A percentile compares a stretch with the other conserved stretches of the same genome.
These are phyloP conservation scores for Protostelium mycophagum DNA, from an alignment of 78 protist genomes.

Conservation along the genomic window DNA sequence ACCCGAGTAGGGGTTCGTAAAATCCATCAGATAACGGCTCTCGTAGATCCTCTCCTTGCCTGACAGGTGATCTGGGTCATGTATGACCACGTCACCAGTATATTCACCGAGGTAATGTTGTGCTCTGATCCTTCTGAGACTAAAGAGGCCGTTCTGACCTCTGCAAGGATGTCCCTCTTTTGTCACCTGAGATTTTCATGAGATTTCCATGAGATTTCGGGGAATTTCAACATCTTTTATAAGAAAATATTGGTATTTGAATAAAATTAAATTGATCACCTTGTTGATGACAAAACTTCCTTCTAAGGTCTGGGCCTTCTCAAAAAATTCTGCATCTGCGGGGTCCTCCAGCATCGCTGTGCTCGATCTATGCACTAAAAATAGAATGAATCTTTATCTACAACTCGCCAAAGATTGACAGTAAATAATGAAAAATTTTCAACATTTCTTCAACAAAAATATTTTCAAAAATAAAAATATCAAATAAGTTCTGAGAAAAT, in stretches of 20 bases:
- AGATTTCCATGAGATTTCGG: background rate
- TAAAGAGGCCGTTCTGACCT: background rate
- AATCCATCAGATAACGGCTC: background rate
- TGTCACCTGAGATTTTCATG: background rate
- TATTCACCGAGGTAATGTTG: background rate
- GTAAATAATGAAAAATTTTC: too few species aligned
- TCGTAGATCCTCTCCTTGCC: background rate
- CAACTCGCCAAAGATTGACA: too few species aligned
- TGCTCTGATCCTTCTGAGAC: background rate
- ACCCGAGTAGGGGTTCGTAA: background rate
- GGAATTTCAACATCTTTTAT: too few species aligned
- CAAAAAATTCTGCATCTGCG: background rate
- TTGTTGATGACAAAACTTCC: background rate
- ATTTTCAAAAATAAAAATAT: too few species aligned
- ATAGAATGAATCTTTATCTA: background rate
- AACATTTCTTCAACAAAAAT: too few species aligned
- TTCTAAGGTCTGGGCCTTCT: background rate
- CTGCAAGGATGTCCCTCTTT: background rate
- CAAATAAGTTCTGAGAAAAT: too few species aligned
- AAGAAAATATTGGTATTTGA: too few species aligned
- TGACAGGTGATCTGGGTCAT: background rate
- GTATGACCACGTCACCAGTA: background rate
- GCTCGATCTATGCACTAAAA: too few species aligned
- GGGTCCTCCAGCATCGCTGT: too few species aligned
- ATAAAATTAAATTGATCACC: too few species aligned